Evolutionary conservation across 1,139 yeast genomes (phyloP).

Genomic region (Saccharomyces hybrid): DNA sequence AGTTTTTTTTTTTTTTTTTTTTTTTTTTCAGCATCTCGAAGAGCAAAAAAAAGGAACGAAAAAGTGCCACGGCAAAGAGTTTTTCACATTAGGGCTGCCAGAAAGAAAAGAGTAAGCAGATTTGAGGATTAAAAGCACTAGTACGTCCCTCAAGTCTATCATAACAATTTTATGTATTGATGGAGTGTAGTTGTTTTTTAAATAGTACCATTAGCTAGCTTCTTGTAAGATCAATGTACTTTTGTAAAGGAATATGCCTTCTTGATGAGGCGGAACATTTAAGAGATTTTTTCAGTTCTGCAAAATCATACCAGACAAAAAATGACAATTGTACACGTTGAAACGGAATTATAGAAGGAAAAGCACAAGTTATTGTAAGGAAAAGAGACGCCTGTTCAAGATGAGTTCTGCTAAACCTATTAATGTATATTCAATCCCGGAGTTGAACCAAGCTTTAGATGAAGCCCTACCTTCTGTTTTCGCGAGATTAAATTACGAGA

Average conservation of each 20-base stretch:
- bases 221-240: not conserved
- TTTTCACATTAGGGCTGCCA: not conserved
- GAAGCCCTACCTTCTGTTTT: constrained; percentile 35
- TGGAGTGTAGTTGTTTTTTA: not conserved
- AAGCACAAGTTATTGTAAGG: not conserved
- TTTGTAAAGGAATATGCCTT: not conserved
- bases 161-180: not conserved
- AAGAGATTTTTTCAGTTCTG: not conserved
- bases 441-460: constrained; percentile 24
- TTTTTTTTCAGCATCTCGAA: not conserved
- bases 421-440: constrained; percentile 30
- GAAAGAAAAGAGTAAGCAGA: not conserved
- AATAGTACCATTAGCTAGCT: not conserved
- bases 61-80: constrained; percentile 1
- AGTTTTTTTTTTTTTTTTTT: not conserved
- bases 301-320: not conserved
- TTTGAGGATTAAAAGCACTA: not conserved
- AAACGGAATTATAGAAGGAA: not conserved
- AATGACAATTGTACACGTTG: not conserved
- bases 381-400: not conserved
- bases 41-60: not conserved
- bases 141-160: not conserved
- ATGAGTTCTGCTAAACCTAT: constrained; percentile 27
- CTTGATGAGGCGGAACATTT: not conserved
- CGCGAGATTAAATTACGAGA: constrained; percentile 52